Evolutionary conservation across 2,329 filamentous ascomycete genomes (phyloP), one percentile per base, ranked within the genome.

Genomic region (Hypoxylon sp.): DNA sequence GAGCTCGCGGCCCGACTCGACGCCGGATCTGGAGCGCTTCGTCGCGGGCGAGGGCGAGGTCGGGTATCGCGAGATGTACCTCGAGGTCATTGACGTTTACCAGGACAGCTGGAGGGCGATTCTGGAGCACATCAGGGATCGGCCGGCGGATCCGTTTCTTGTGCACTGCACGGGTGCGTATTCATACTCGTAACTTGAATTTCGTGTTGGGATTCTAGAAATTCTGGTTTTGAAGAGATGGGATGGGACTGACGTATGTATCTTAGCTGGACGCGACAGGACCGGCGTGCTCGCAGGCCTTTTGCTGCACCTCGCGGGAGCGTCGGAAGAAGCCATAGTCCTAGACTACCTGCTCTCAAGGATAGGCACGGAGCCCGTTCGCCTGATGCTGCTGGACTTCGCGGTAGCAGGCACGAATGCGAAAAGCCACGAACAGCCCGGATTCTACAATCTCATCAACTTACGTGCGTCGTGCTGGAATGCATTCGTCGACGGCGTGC

Each of bases 321-420:
- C 83, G 24, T 69, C 80, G 3, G 71, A 78, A 10, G 81, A 86
- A 24, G 77, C 75, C 11, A 77, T 86, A 35, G 73, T 78, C 19
- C 76, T 84, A 47, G 86, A 88, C 77, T 88, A 84, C 77, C 79
- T 87, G 76, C 79, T 88, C 29, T 87, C 85, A 9, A 81, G 86
- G 29, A 81, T 88, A 67, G 86, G 86, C 31, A 82, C 80, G 0
- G 86, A 88, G 76, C 82, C 82, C 26, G 84, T 82, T 5, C 84
- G 85, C 19, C 81, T 84, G 64, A 79, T 81, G 70, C 82, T 88
- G 4, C 67, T 85, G 11, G 73, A 76, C 3, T 84, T 83, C 59
- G 81, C 84, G 11, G 73, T 81, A 66, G 71, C 75, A 31, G 82
- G 80, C 24, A 72, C 81, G 0, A 79, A 80, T 6, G 76, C 79